Conservation (phyloP, 257 asterid genomes). For the Ehretia macrophylla region DNA sequence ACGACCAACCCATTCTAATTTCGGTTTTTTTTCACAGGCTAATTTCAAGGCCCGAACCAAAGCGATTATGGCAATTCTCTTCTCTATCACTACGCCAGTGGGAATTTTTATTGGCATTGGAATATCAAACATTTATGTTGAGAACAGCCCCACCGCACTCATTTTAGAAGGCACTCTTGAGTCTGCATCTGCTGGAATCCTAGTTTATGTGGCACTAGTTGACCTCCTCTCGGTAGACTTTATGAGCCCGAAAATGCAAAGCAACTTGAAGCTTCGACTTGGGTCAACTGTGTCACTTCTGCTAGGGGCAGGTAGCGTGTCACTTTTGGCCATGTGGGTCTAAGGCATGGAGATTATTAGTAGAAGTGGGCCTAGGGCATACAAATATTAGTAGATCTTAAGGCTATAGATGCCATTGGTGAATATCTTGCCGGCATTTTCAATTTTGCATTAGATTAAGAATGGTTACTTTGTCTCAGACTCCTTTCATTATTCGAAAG, state of each 20-base stretch:
- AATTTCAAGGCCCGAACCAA: slow-evolving; percentile 15
- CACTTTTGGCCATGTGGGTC: slow-evolving; percentile 33
- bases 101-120: slow-evolving; percentile 28
- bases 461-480: too few relatives aligned
- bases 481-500: too few relatives aligned
- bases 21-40: slow-evolving; percentile 14
- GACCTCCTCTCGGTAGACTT: slow-evolving; percentile 30
- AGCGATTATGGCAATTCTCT: slow-evolving; percentile 26
- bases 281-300: slow-evolving; percentile 23
- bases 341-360: too few relatives aligned
- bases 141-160: slow-evolving; percentile 21
- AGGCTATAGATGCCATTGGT: too few relatives aligned
- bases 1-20: too few relatives aligned
- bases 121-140: slow-evolving; percentile 24
- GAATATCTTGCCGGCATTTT: too few relatives aligned
- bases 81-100: slow-evolving; percentile 30
- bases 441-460: too few relatives aligned
- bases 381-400: too few relatives aligned
- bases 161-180: slow-evolving; percentile 31
- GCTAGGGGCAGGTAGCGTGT: slow-evolving; percentile 28
- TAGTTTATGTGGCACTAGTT: slow-evolving; percentile 34
- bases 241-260: slow-evolving; percentile 22
- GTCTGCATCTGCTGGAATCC: slow-evolving; percentile 38
- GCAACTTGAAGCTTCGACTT: slow-evolving; percentile 15
- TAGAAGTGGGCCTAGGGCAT: too few relatives aligned